Evolutionary conservation across 768 basidiomycete genomes (phyloP), one percentile per base, ranked within the genome.

Genomic region (Artomyces pyxidatus): DNA sequence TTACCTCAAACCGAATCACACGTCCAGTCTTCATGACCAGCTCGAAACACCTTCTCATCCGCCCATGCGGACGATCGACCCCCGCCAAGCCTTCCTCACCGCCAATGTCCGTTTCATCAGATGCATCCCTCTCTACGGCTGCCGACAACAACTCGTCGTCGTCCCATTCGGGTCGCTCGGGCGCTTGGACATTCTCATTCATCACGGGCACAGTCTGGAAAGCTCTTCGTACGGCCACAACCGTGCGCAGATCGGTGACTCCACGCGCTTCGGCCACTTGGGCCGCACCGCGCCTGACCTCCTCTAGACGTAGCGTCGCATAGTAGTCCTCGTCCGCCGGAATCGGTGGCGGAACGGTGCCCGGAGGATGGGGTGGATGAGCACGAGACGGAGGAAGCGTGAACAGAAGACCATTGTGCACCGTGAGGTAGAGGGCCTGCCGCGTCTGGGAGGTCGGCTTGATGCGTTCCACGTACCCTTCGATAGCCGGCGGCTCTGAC

Each of bases 401-500:
- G 65, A 91, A 91, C 26, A 94, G 65, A 58, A 79, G 76, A 5
- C 88, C 85, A 46, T 82, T 75, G 58, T 91, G 87, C 6, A 79
- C 78, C 23, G 76, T 67, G 32, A 93, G 71, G 65, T 92, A 94
- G 12, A 85, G 58, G 3, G 71, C 71, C 48, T 85, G 77, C 46
- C 73, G 79, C 25, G 63, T 61, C 52, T 80, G 77, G 17, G 76
- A 70, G 55, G 77, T 80, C 2, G 79, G 73, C 53, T 71, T 75
- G 58, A 88, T 73, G 41, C 83, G 81, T 51, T 87, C 77, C 37
- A 94, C 68, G 65, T 88, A 96, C 2, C 94, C 94, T 65, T 97
- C 94, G 41, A 95, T 70, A 0, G 80, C 76, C 0, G 83, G 81
- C 2, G 94, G 94, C 58, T 94, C 89, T 28, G 76, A 65, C 16